phyloP scores from a whole-genome alignment of 2,329 filamentous ascomycete genomes.

The Dactylellina haptotyla region DNA sequence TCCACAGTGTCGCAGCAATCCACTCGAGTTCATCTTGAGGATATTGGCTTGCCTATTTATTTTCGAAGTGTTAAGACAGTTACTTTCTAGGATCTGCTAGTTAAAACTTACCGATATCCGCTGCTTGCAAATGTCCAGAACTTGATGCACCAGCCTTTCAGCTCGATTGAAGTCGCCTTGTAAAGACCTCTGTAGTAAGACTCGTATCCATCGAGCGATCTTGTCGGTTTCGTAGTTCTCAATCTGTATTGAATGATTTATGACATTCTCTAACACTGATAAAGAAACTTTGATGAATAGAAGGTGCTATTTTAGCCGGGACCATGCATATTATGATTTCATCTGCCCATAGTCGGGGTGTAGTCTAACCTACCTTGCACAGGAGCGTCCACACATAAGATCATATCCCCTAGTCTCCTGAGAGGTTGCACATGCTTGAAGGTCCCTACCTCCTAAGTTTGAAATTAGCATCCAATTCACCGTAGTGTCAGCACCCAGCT shows the following conservation, averaged over 20 bases:
- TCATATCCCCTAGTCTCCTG: slow-evolving; percentile 49
- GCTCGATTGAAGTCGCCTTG: slow-evolving; percentile 22
- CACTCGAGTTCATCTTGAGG: slow-evolving; percentile 77
- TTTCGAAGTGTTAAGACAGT: background rate
- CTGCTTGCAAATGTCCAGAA: slow-evolving; percentile 44
- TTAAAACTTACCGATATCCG: slow-evolving; percentile 16
- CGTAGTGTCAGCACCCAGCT: background rate
- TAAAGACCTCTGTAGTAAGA: slow-evolving; percentile 52
- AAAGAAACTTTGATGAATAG: slow-evolving; percentile 31
- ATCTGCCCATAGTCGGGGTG: background rate
- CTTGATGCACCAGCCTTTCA: slow-evolving; percentile 39
- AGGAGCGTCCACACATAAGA: slow-evolving; percentile 43
- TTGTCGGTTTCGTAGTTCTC: slow-evolving; percentile 64
- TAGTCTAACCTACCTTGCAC: slow-evolving; percentile 55
- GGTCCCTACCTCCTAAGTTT: slow-evolving; percentile 26
- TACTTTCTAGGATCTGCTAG: background rate
- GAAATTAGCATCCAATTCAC: background rate
- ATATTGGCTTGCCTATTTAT: slow-evolving; percentile 63
- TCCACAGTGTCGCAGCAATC: slow-evolving; percentile 67
- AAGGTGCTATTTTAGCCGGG: slow-evolving; percentile 27
- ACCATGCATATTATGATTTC: slow-evolving; percentile 21
- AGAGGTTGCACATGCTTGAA: slow-evolving; percentile 44
- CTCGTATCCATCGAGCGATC: slow-evolving; percentile 57
- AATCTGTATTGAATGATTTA: slow-evolving; percentile 55
- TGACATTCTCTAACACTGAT: slow-evolving; percentile 26